phyloP scores from a whole-genome alignment of 208 protist species.

The Acanthamoeba royreba region DNA sequence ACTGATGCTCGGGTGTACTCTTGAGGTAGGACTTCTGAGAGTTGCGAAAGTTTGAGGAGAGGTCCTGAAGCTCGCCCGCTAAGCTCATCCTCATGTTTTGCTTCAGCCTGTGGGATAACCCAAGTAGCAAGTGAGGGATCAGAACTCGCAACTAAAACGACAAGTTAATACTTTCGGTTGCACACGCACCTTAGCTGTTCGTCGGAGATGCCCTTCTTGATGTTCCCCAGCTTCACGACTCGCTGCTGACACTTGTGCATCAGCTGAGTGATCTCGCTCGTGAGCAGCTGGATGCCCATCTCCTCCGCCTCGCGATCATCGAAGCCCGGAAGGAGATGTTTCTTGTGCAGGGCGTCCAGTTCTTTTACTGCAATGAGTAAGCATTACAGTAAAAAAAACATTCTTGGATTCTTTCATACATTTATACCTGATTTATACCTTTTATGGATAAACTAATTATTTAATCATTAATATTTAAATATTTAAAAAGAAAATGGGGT shows the following conservation, averaged over 20 bases:
- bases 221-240: conserved; percentile 15
- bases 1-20: neutral
- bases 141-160: too few relatives aligned
- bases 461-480: too few relatives aligned
- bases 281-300: neutral
- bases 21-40: conserved; percentile 25
- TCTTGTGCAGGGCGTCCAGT: conserved; percentile 35
- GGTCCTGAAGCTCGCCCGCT: conserved; percentile 50
- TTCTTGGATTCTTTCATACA: too few relatives aligned
- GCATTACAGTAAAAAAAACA: neutral
- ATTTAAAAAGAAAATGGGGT: too few relatives aligned
- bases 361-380: neutral
- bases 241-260: conserved; percentile 28
- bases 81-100: conserved; percentile 54
- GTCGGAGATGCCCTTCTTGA: neutral
- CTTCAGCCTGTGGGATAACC: neutral
- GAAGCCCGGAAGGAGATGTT: conserved; percentile 53
- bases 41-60: conserved; percentile 51
- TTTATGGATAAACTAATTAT: too few relatives aligned
- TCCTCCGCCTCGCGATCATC: conserved; percentile 53
- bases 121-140: too few relatives aligned
- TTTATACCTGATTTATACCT: neutral
- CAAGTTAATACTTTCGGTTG: neutral
- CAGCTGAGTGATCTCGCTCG: conserved; percentile 12
- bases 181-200: neutral